phyloP scores from a whole-genome alignment of 805 yeast species.

The Zygosaccharomyces bisporus region DNA sequence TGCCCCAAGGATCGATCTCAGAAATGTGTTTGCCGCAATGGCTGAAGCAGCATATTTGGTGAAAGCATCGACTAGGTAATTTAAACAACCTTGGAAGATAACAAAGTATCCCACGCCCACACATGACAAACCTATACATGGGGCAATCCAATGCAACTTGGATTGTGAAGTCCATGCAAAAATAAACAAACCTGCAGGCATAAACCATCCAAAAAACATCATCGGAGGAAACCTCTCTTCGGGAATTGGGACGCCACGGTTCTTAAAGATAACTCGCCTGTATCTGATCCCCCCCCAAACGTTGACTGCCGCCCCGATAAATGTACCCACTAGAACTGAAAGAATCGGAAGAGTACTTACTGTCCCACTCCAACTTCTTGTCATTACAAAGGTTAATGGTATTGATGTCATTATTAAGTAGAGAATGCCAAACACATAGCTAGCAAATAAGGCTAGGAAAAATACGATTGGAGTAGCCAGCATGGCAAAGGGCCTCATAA shows the following conservation, averaged over 20 bases:
- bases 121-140: constrained; percentile 52
- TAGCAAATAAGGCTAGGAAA: constrained; percentile 64
- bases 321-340: neutral
- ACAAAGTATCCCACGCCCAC: constrained; percentile 52
- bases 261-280: neutral
- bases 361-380: constrained; percentile 3
- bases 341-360: constrained; percentile 1
- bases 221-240: constrained; percentile 8
- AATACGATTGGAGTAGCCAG: constrained; percentile 62
- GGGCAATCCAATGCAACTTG: constrained; percentile 48
- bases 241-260: constrained; percentile 4
- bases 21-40: constrained; percentile 58
- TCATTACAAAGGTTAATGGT: constrained; percentile 2
- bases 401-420: constrained; percentile 41
- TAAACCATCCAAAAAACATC: constrained; percentile 7
- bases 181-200: constrained; percentile 8
- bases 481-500: constrained; percentile 67
- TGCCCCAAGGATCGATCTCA: constrained; percentile 57
- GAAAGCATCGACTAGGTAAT: constrained; percentile 60
- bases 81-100: constrained; percentile 56
- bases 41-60: constrained; percentile 59
- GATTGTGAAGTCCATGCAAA: constrained; percentile 7
- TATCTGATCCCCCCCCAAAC: constrained; percentile 6
- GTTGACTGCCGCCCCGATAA: neutral
- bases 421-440: constrained; percentile 76